These are phyloP conservation scores for Parastagonospora avenae DNA, from an alignment of 2,329 filamentous ascomycete species.

Conservation along the genomic window DNA sequence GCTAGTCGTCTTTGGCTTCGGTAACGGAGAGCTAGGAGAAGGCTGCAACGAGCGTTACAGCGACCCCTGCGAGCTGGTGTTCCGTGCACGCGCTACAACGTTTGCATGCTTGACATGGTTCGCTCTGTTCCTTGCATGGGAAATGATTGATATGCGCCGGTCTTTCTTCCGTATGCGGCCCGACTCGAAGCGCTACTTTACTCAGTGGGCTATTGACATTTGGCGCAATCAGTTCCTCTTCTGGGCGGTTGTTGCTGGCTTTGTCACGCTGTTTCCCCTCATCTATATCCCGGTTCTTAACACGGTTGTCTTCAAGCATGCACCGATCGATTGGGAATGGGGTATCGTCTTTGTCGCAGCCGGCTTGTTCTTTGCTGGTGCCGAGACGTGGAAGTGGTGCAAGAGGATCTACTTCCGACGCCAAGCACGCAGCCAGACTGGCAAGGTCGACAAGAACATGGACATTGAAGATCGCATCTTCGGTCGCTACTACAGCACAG, in stretches of 20 bases:
- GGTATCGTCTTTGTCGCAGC: slow-evolving; percentile 67
- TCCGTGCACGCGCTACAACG: slow-evolving; percentile 68
- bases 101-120: slow-evolving; percentile 79
- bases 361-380: slow-evolving; percentile 66
- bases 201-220: slow-evolving; percentile 69
- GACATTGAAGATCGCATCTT: slow-evolving; percentile 25
- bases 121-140: slow-evolving; percentile 77
- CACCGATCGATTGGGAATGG: slow-evolving; percentile 72
- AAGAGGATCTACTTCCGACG: slow-evolving; percentile 58
- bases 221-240: slow-evolving; percentile 73
- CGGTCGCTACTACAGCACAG: slow-evolving; percentile 17
- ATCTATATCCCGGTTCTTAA: slow-evolving; percentile 73
- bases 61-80: slow-evolving; percentile 40
- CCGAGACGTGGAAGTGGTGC: slow-evolving; percentile 70
- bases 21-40: slow-evolving; percentile 38
- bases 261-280: slow-evolving; percentile 53
- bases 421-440: slow-evolving; percentile 13
- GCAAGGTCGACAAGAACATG: slow-evolving; percentile 16
- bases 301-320: slow-evolving; percentile 68
- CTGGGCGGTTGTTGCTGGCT: slow-evolving; percentile 51
- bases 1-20: slow-evolving; percentile 43
- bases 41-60: slow-evolving; percentile 45
- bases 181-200: slow-evolving; percentile 53
- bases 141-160: slow-evolving; percentile 74
- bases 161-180: slow-evolving; percentile 78